phyloP scores from a whole-genome alignment of 805 yeast genomes.

The Saccharomycopsis synnaedendra region DNA sequence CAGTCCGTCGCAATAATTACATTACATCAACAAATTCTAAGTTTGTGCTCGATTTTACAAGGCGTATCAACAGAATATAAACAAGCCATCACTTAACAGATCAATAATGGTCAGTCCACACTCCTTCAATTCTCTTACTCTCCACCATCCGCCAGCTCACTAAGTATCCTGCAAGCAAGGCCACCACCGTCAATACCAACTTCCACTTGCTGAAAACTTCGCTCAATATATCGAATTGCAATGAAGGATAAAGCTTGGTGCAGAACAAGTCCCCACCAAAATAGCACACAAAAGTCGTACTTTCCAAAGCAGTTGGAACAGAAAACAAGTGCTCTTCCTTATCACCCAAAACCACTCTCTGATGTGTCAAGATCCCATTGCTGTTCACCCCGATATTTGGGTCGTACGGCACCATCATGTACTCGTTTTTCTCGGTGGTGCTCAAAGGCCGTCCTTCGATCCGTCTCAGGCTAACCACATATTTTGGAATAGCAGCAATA shows the following conservation, averaged over 20 bases:
- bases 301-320: constrained; percentile 61
- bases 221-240: constrained; percentile 68
- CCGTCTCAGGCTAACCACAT: constrained; percentile 40
- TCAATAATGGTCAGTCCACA: constrained; percentile 29
- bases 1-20: too few species aligned
- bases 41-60: too few species aligned
- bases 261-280: constrained; percentile 67
- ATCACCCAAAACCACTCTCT: constrained; percentile 29
- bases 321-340: constrained; percentile 28
- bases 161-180: constrained; percentile 35
- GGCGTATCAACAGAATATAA: too few species aligned
- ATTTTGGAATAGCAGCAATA: constrained; percentile 60
- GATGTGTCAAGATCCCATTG: constrained; percentile 38
- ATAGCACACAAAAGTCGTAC: constrained; percentile 63
- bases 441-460: constrained; percentile 43
- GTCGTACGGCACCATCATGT: constrained; percentile 50
- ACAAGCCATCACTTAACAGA: not conserved
- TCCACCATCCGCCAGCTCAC: constrained; percentile 48
- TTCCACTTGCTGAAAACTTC: constrained; percentile 55
- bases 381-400: constrained; percentile 43
- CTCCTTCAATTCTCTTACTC: constrained; percentile 37
- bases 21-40: too few species aligned
- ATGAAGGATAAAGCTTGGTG: constrained; percentile 69
- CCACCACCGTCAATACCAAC: constrained; percentile 46
- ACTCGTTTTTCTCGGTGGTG: constrained; percentile 43